A percentile compares a stretch with the other conserved stretches of the same genome.
Evolutionary conservation across 257 asterid genomes (phyloP).

Genomic region (Lantana camara): DNA sequence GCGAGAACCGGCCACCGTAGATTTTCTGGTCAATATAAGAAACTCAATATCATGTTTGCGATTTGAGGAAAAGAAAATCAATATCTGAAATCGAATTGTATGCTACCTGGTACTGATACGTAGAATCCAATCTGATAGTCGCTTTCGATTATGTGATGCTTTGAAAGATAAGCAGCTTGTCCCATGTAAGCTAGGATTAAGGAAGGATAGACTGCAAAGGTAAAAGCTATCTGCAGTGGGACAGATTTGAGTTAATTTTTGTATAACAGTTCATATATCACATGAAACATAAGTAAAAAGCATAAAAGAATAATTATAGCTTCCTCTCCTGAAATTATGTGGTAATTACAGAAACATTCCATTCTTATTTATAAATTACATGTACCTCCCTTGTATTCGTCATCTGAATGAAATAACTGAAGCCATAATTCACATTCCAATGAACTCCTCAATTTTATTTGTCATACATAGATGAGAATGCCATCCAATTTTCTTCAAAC

Average conservation of each 20-base stretch:
- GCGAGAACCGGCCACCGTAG: constrained; percentile 37
- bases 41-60: too few species aligned
- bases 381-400: too few species aligned
- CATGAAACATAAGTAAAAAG: background rate
- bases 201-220: constrained; percentile 42
- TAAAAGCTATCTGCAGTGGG: constrained; percentile 45
- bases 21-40: constrained; percentile 17
- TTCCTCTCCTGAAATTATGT: background rate
- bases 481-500: too few species aligned
- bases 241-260: background rate
- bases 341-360: background rate
- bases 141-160: constrained; percentile 37
- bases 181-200: constrained; percentile 48
- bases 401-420: too few species aligned
- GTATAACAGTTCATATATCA: background rate
- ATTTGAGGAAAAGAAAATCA: background rate
- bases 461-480: too few species aligned
- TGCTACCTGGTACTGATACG: constrained; percentile 43
- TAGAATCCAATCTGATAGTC: constrained; percentile 43
- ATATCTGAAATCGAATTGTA: background rate
- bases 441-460: too few species aligned
- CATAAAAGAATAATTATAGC: background rate
- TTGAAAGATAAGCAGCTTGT: constrained; percentile 52
- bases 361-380: too few species aligned
- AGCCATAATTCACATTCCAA: too few species aligned